A percentile compares a stretch with the other conserved stretches of the same genome.
These are phyloP conservation scores for Powellomyces hirtus DNA, from an alignment of 192 early-diverging fungal genomes.

Conservation along the genomic window DNA sequence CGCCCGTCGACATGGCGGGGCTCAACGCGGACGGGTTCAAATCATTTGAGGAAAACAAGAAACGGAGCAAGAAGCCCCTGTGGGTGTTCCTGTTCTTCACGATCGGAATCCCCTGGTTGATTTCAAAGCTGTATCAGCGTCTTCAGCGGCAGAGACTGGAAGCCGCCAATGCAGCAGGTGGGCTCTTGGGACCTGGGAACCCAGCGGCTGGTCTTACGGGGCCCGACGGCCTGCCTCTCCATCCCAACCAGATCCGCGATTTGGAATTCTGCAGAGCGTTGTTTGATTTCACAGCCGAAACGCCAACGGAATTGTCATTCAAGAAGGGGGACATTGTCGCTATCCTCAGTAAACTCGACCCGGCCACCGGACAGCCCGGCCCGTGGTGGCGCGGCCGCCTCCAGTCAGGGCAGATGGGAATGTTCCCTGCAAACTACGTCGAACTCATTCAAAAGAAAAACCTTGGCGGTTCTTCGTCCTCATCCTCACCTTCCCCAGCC, in stretches of 20 bases:
- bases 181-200: background rate
- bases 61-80: conserved; percentile 57
- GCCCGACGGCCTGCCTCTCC: conserved; percentile 29
- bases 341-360: conserved; percentile 77
- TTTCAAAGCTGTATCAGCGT: conserved; percentile 81
- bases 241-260: conserved; percentile 40
- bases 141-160: conserved; percentile 54
- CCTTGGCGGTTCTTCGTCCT: background rate
- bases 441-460: conserved; percentile 73
- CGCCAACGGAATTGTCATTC: conserved; percentile 79
- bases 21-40: conserved; percentile 74
- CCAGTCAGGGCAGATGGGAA: conserved; percentile 76
- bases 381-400: conserved; percentile 92
- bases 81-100: conserved; percentile 82
- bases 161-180: conserved; percentile 19
- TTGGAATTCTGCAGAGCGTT: conserved; percentile 88
- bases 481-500: background rate
- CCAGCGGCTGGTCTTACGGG: background rate
- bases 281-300: conserved; percentile 75
- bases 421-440: conserved; percentile 94
- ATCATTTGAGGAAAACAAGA: conserved; percentile 58
- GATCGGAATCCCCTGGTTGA: conserved; percentile 88
- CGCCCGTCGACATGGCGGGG: conserved; percentile 68
- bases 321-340: conserved; percentile 87
- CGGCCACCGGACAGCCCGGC: conserved; percentile 66